Conservation (phyloP, 306 rosid genomes). For the Vachellia pachyceras region DNA sequence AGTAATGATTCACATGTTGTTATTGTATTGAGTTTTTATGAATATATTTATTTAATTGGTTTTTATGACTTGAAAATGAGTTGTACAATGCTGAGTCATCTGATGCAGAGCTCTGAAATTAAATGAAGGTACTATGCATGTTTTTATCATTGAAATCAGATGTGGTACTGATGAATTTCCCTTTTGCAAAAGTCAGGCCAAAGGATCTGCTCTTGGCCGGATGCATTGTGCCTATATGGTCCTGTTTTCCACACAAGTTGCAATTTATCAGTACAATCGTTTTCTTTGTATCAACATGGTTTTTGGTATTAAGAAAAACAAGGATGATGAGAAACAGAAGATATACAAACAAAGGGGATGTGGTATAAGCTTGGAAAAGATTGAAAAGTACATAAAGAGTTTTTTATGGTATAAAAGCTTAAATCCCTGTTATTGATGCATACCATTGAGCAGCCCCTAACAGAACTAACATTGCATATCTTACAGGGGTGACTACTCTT, state of each 20-base stretch:
- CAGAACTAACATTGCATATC: not conserved
- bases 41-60: not conserved
- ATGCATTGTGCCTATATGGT: not conserved
- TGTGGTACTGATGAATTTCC: not conserved
- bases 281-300: not conserved
- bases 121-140: not conserved
- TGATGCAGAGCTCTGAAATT: not conserved
- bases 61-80: conserved; percentile 5
- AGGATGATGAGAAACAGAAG: not conserved
- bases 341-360: not conserved
- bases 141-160: too few relatives aligned
- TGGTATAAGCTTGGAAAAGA: too few relatives aligned
- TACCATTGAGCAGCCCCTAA: not conserved
- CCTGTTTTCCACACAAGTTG: too few relatives aligned
- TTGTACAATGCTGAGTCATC: not conserved
- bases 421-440: too few relatives aligned
- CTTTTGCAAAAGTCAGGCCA: not conserved
- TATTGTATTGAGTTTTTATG: not conserved
- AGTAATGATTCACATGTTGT: conserved; percentile 4
- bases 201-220: not conserved
- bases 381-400: not conserved
- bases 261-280: too few relatives aligned
- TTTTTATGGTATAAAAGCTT: not conserved
- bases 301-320: not conserved
- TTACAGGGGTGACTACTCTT: not conserved